Conservation (phyloP, 768 basidiomycete genomes). For the Suillus hirtellus region DNA sequence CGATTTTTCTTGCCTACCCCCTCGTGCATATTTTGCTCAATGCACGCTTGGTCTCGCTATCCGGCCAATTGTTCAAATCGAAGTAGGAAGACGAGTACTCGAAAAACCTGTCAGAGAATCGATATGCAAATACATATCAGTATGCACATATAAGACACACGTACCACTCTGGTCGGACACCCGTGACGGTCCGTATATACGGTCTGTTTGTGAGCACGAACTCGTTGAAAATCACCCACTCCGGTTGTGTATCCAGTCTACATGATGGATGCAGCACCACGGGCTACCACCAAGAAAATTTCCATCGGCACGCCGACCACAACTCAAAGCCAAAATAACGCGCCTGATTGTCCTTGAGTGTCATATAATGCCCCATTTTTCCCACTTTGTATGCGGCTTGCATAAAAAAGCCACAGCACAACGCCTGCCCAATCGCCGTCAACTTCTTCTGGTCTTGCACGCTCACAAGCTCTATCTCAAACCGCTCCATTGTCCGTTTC, state of each 20-base stretch:
- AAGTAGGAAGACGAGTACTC: constrained; percentile 69
- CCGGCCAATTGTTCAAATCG: constrained; percentile 61
- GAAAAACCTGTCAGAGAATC: constrained; percentile 48
- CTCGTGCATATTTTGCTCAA: constrained; percentile 39
- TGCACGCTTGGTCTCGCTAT: constrained; percentile 70
- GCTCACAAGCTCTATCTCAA: constrained; percentile 75
- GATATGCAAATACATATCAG: not conserved
- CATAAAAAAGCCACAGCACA: constrained; percentile 97
- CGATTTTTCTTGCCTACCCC: too few relatives aligned
- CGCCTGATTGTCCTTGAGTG: constrained; percentile 85
- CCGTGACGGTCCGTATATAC: constrained; percentile 91
- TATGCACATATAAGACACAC: constrained; percentile 23
- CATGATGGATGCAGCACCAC: constrained; percentile 70
- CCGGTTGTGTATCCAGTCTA: constrained; percentile 82
- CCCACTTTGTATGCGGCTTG: constrained; percentile 95
- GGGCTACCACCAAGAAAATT: constrained; percentile 11
- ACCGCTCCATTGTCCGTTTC: constrained; percentile 88
- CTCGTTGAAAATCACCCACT: constrained; percentile 93
- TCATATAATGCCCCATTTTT: constrained; percentile 83
- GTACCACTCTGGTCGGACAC: constrained; percentile 85
- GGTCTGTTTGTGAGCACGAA: constrained; percentile 89
- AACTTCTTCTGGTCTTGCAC: constrained; percentile 69
- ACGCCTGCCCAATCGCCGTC: constrained; percentile 72
- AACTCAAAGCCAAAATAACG: constrained; percentile 17
- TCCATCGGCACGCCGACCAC: constrained; percentile 1